Evolutionary conservation across 108 stramenopile genomes (phyloP), one percentile per base, ranked within the genome.

Genomic region (Cyclotella atomus): DNA sequence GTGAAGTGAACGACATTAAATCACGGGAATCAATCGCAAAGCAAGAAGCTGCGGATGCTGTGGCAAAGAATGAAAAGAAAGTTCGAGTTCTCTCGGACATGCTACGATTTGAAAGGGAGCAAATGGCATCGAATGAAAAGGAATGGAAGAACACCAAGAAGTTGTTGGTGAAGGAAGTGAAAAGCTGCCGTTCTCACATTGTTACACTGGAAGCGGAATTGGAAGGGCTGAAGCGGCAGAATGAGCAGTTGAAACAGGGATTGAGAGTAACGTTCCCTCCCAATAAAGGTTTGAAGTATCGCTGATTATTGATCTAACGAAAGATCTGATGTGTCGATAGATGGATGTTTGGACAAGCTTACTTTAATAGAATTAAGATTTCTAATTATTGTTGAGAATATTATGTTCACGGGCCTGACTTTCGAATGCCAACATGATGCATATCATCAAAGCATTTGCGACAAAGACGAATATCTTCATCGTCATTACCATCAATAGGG

Each of bases 151-250:
- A 75, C 21, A 87, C 87, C 16, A 91, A 92, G 59, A 93, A 92
- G 78, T 76, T 96, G 10, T 66, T 96, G 56, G 86, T 96, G 53
- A 93, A 92, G 79, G 92, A 96, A 68, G 88, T 96, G 44, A 96
- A 92, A 67, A 81, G 81, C 52, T 90, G 90, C 56, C 77, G 95
- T 9, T 82, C 81, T 0, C 91, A 89, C 60, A 88, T 96, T 33
- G 69, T 84, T 35, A 71, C 85, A 9, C 43, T 93, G 68, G 85
- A 89, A 59, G 95, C 91, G 4, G 92, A 92, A 65, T 47, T 87
- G n/a, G 89, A 94, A 71, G 93, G 90, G 17, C 74, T 81, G 25
- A 77, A 77, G 21, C 84, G 84, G 75, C 87, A 94, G 65, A 94
- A 94, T 78, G 83, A 78, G 45, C 81, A 82, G 66, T 53, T 94